These are phyloP conservation scores for Atractiella rhizophila DNA, from an alignment of 768 basidiomycete genomes.

Conservation along the genomic window DNA sequence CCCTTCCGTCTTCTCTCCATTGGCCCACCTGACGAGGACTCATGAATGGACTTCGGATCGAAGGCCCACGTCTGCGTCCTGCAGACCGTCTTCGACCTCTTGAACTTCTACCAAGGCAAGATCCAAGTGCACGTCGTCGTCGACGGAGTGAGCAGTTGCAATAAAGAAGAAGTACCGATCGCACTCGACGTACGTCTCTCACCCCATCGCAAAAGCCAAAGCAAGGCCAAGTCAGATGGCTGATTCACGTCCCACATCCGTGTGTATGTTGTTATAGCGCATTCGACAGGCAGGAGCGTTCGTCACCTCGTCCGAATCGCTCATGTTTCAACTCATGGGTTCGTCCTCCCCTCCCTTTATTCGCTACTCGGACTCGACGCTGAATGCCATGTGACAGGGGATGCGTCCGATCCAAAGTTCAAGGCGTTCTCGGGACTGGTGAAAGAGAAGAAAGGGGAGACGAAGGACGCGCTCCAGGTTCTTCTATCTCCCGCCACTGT, in stretches of 20 bases:
- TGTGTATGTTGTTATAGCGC: slow-evolving; percentile 9
- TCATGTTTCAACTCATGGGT: slow-evolving; percentile 53
- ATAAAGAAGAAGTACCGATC: slow-evolving; percentile 50
- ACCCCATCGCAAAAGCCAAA: neutral
- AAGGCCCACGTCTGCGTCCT: slow-evolving; percentile 74
- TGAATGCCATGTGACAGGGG: slow-evolving; percentile 24
- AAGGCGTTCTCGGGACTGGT: slow-evolving; percentile 43
- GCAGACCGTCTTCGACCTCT: slow-evolving; percentile 50
- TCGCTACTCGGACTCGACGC: neutral
- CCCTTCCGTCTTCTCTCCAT: neutral
- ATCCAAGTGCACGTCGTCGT: slow-evolving; percentile 45
- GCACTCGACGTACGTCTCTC: slow-evolving; percentile 28
- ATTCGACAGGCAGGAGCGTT: slow-evolving; percentile 32
- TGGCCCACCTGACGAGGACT: too few relatives aligned
- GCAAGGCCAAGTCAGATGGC: neutral
- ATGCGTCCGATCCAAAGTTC: slow-evolving; percentile 40
- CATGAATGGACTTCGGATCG: too few relatives aligned
- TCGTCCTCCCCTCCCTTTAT: slow-evolving; percentile 7
- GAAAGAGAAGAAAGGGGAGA: slow-evolving; percentile 50
- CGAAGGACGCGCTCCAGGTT: too few relatives aligned
- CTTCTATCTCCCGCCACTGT: too few relatives aligned
- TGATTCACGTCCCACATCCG: slow-evolving; percentile 28
- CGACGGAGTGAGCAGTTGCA: slow-evolving; percentile 61
- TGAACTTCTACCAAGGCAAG: slow-evolving; percentile 27
- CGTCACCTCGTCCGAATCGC: slow-evolving; percentile 56